Evolutionary conservation across 2,329 filamentous ascomycete genomes (phyloP), one percentile per base, ranked within the genome.

Genomic region (Monilinia vaccinii-corymbosi): DNA sequence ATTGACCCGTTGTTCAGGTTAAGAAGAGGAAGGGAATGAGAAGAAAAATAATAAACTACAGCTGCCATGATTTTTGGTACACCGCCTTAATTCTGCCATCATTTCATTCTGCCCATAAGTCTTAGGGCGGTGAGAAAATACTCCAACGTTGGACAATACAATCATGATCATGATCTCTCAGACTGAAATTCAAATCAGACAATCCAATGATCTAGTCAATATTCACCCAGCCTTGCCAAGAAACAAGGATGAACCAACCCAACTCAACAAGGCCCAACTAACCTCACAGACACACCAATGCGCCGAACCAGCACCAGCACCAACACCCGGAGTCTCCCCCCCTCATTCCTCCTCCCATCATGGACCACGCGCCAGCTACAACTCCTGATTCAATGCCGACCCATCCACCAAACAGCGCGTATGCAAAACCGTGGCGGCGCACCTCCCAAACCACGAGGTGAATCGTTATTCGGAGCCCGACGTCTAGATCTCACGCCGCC

Each of bases 321-420:
- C 25, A 28, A 6, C 25, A 6, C 72, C 70, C 73, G 73, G 66
- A 69, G 73, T 44, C 68, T 72, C 62, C 73, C 71, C 70, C 71
- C 74, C 71, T 73, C 74, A 71, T 75, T 73, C 71, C 72, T 75
- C 67, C 70, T 74, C 66, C 71, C 73, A 68, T 67, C 69, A 70
- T 74, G 75, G 75, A 73, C 67, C 64, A 63, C 69, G 47, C 65
- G 64, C 56, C 74, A 74, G 65, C 66, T 72, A n/a, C 60, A 61
- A 34, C 49, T 56, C 47, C 45, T 63, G 13, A 56, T 63, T 9
- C 58, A 48, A 47, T 46, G 47, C 10, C 56, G 56, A 5, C 56
- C 31, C 36, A 42, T 57, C 38, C 38, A 57, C 38, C 67, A 68
- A 56, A 65, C 64, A 48, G 56, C 60, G 23, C 49, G 51, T 51